Evolutionary conservation across 23 red algal species (phyloP).

Genomic region (Cyanidium caldarium): DNA sequence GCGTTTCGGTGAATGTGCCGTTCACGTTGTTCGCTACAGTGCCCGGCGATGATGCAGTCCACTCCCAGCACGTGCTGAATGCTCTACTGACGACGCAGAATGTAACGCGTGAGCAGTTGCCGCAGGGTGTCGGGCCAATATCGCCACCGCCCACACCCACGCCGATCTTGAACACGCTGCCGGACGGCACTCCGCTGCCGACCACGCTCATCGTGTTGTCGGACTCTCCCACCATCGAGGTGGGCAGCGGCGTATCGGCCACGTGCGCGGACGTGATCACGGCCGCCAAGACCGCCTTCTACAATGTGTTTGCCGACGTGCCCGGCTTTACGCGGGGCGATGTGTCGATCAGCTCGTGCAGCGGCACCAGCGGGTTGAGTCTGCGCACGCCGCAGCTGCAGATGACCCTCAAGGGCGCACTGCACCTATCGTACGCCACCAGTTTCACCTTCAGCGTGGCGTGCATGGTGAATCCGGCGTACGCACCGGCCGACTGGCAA

Average conservation of each 20-base stretch:
- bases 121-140: background rate
- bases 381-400: background rate
- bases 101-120: background rate
- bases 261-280: background rate
- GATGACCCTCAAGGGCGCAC: background rate
- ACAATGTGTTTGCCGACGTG: background rate
- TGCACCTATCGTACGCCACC: background rate
- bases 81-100: background rate
- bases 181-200: background rate
- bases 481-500: background rate
- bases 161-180: background rate
- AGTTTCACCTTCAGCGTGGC: constrained; percentile 1
- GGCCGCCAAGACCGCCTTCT: background rate
- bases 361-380: background rate
- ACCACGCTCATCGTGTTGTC: background rate
- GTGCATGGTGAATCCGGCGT: background rate
- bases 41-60: background rate
- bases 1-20: background rate
- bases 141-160: background rate
- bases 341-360: background rate
- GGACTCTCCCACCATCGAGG: background rate
- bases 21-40: background rate
- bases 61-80: background rate
- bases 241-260: background rate
- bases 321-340: background rate